Base-by-base conservation (phyloP, 306 rosid genomes). In the Prunus persica region DNA sequence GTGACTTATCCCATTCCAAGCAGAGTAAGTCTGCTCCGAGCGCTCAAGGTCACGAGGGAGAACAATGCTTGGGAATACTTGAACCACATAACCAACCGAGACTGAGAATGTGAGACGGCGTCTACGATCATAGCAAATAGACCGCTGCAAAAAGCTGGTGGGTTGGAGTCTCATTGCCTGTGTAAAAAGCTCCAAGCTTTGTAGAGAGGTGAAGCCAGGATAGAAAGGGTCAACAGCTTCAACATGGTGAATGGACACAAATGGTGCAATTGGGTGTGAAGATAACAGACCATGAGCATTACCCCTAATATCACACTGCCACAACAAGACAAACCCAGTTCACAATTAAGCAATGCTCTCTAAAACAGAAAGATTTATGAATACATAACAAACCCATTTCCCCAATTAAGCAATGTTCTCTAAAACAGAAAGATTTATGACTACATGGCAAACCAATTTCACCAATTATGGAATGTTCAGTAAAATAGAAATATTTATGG, bases 221-320 rank as follows among this genome's bases (percentile, higher is more conserved):
- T 87, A 91, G 65, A 91, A 78, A 70, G 97, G 92, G 69, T 89
- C 83, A 24, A 89, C 87, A 22, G 88, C 93, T 84, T 87, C 97
- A 69, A 91, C 86, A 84, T 91, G 97, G 77, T 89, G 97, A 78
- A 91, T 81, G 16, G 93, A 91, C 67, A 91, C 88, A 86, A 91
- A 89, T 11, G 93, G 97, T 66, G 93, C 89, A 76, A 89, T 78
- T 2, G 97, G 97, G 78, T 91, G 97, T 49, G 97, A 86, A 34
- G 93, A 86, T 34, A 91, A 81, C 74, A 91, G 90, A 62, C 97
- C 97, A n/a, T 81, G 93, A 18, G 92, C 93, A 58, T 85, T 76
- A 7, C 97, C 97, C 78, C 80, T 79, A 70, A 91, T 87, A 78
- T 91, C 97, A 86, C 90, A 91, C 97, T 91, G 50, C 65, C 43